Base-by-base conservation (phyloP, 352 stramenopile genomes). In the Phytophthora citricola region DNA sequence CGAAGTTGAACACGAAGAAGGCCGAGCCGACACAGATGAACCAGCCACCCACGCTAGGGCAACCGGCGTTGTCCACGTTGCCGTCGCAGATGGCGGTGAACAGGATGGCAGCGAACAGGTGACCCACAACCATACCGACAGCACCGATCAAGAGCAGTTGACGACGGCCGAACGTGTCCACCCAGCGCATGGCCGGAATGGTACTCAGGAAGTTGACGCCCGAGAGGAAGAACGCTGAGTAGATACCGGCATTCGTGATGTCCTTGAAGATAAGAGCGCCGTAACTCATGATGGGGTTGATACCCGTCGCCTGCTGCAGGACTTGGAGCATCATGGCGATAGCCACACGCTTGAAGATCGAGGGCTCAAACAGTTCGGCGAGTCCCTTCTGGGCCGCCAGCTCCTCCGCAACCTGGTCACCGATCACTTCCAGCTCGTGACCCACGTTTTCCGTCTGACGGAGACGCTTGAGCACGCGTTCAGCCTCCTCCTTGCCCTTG, bases 111-210 rank as follows among this genome's bases (percentile, higher is more conserved):
- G 54, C 52, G 15, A 68, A 69, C 22, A 76, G 17, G 63, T 87
- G 79, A 12, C 71, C 79, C 15, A 85, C 7, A 8, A 72, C 49
- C 75, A 89, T 88, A 10, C 79, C 71, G 7, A 82, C 44, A 9
- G 36, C 67, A 3, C 75, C 81, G 29, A 84, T 51, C 15, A 89
- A 39, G 22, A 87, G 53, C 38, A 88, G 24, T 14, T 38, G 36
- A 29, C 69, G 78, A 41, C 81, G 79, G 8, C 79, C 79, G 20
- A 55, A 55, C 4, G 36, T 68, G 38, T 87, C 73, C 36, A 87
- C 57, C 52, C 70, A 61, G 12, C 58, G 58, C 71, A 87, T 70
- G 43, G 75, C 72, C 12, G 75, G 77, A 11, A 83, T 61, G 4
- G 75, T 81, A 9, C 50, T 69, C 7, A 81, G 15, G 34, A 72